Percentiles rank a stretch among this genome's conserved stretches.
phyloP scores from a whole-genome alignment of 225 moss, liverwort and hornwort species.

The Physcomitrium patens region DNA sequence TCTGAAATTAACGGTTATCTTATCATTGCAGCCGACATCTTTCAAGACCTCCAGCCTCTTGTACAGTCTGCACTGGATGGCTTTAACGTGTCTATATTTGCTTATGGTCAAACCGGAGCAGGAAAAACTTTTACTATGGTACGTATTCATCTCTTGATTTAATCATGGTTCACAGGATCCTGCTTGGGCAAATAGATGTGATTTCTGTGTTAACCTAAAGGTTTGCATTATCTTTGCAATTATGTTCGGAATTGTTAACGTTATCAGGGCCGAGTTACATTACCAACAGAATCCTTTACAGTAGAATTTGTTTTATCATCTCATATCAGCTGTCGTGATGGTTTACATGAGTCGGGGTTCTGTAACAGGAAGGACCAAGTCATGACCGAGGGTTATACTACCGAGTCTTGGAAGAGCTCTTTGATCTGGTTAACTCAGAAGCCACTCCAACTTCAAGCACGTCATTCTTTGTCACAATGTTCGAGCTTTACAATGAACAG shows the following conservation, averaged over 20 bases:
- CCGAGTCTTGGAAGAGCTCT: constrained; percentile 85
- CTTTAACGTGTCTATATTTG: constrained; percentile 87
- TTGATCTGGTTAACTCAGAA: constrained; percentile 79
- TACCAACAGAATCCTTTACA: neutral
- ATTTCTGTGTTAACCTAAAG: neutral
- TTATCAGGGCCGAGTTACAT: neutral
- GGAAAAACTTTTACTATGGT: constrained; percentile 96
- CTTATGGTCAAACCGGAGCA: constrained; percentile 92
- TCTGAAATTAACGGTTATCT: constrained; percentile 7
- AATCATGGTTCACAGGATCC: constrained; percentile 22
- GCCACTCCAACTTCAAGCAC: constrained; percentile 80
- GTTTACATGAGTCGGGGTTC: constrained; percentile 28
- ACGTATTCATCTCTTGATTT: constrained; percentile 24
- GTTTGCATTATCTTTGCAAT: neutral
- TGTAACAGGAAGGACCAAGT: constrained; percentile 81
- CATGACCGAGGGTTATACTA: constrained; percentile 88
- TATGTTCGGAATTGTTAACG: neutral
- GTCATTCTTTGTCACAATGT: constrained; percentile 83
- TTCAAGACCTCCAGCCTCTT: constrained; percentile 87
- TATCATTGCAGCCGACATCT: constrained; percentile 58
- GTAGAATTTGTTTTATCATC: neutral
- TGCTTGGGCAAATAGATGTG: neutral
- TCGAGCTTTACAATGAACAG: constrained; percentile 92
- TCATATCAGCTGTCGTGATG: constrained; percentile 1
- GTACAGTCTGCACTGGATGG: constrained; percentile 97